Base-by-base conservation (phyloP, 2,329 filamentous ascomycete species). In the Ophiocordyceps robertsii region DNA sequence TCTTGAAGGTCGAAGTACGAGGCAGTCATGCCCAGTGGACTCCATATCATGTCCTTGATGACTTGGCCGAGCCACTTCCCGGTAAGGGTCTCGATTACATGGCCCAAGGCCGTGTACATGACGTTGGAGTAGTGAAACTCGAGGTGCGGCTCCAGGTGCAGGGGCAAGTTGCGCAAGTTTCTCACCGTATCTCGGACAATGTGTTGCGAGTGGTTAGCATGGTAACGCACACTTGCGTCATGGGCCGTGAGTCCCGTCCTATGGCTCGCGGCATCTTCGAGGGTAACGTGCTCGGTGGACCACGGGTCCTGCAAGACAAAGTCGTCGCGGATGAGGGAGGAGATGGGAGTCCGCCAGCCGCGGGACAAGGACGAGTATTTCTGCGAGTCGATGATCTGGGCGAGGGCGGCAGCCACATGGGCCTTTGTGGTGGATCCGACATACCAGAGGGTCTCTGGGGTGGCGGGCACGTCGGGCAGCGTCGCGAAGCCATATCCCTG, bases 381-480 rank as follows among this genome's bases (percentile, higher is more conserved):
- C 8, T 68, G 60, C n/a, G 65, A 63, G 11, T 75, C 59, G 12
- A 77, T 64, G 7, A 73, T 52, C 1, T 70, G 66, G 2, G 76
- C 54, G 3, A 80, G 53, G 0, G 64, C 61, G 1, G 72, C 71
- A 2, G 69, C 66, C 0, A 67, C 70, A 42, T 73, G 66, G 4
- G 72, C 69, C 52, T 80, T 80, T 19, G 73, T 75, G 2, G 67
- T 75, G 38, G 72, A 76, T 2, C 66, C 76, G 3, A 62, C 64
- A 44, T 70, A 73, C 57, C 72, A 78, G 3, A 79, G 59, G 0
- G 73, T 77, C 29, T 69, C 58, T 44, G 40, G 60, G 52, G 49
- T 65, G 47, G 47, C 68, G 55, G 47, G 63, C 59, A 27, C 63
- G 61, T 65, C 68, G 46, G 47, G 57, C 14, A 58, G 36, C 0